phyloP scores from a whole-genome alignment of 257 asterid genomes.

The Capsicum rhomboideum region DNA sequence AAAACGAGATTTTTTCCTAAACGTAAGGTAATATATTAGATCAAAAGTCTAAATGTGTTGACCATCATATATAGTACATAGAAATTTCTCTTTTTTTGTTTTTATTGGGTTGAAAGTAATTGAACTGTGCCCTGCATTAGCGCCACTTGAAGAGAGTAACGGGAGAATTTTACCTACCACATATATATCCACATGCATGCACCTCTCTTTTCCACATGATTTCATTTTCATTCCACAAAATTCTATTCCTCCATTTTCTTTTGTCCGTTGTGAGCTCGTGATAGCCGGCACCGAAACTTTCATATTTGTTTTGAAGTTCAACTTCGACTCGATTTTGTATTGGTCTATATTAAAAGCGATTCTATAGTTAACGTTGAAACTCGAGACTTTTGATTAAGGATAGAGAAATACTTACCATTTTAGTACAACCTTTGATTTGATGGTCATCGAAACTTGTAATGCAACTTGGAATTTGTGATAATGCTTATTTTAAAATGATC shows the following conservation, averaged over 20 bases:
- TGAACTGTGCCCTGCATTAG: not conserved
- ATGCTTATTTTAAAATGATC: not conserved
- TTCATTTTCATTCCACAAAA: not conserved
- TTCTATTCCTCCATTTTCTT: not conserved
- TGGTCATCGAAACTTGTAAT: not conserved
- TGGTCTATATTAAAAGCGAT: not conserved
- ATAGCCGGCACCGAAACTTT: not conserved
- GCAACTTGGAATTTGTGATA: not conserved
- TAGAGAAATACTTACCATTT: too few relatives aligned
- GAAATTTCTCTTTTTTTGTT: not conserved
- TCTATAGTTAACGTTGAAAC: not conserved
- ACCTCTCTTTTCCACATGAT: constrained; percentile 20
- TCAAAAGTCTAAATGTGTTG: not conserved
- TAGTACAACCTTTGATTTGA: not conserved
- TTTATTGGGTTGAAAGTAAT: not conserved
- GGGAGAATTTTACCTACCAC: constrained; percentile 32
- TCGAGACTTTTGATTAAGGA: not conserved
- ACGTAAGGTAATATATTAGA: not conserved
- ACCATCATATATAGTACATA: not conserved
- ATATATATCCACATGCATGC: constrained; percentile 7
- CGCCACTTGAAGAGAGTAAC: constrained; percentile 18
- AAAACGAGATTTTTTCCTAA: not conserved
- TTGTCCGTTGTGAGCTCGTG: not conserved
- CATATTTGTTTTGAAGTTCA: not conserved
- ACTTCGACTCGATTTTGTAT: too few relatives aligned